These are phyloP conservation scores for Saccharomyces eubayanus DNA, from an alignment of 805 yeast species.

Conservation along the genomic window DNA sequence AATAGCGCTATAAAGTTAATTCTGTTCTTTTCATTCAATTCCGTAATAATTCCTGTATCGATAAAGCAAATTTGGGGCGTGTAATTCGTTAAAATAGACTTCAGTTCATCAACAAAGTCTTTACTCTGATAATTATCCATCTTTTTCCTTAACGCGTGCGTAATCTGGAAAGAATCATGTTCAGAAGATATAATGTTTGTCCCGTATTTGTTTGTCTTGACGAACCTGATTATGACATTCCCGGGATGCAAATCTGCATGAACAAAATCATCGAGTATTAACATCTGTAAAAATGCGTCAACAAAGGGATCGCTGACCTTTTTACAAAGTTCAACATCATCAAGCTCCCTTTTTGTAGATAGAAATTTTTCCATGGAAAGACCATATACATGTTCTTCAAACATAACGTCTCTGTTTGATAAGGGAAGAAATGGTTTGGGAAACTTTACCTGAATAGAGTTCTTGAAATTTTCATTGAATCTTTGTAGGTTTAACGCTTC, in stretches of 20 bases:
- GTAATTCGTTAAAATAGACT: slow-evolving; percentile 48
- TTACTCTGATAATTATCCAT: slow-evolving; percentile 10
- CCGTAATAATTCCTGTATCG: slow-evolving; percentile 92
- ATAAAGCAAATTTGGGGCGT: slow-evolving; percentile 82
- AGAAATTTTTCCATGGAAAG: slow-evolving; percentile 71
- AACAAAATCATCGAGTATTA: slow-evolving; percentile 84
- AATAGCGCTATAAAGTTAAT: slow-evolving; percentile 83
- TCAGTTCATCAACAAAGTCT: slow-evolving; percentile 35
- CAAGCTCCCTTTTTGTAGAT: slow-evolving; percentile 32
- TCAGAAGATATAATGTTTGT: slow-evolving; percentile 25
- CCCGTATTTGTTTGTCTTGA: slow-evolving; percentile 37
- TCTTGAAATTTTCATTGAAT: slow-evolving; percentile 62
- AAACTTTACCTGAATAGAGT: slow-evolving; percentile 55
- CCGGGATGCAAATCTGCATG: slow-evolving; percentile 98
- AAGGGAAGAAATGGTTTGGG: slow-evolving; percentile 50
- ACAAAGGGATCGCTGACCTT: slow-evolving; percentile 73
- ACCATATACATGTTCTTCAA: slow-evolving; percentile 81
- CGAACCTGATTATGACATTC: slow-evolving; percentile 71
- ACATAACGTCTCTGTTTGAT: slow-evolving; percentile 63
- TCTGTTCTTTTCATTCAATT: slow-evolving; percentile 66
- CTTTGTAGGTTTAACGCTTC: slow-evolving; percentile 74
- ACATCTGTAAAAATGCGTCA: slow-evolving; percentile 88
- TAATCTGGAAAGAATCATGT: slow-evolving; percentile 15
- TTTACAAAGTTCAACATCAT: slow-evolving; percentile 42
- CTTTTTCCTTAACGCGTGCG: slow-evolving; percentile 11